Evolutionary conservation across 108 stramenopile species (phyloP).

Genomic region (Tribonema minus): DNA sequence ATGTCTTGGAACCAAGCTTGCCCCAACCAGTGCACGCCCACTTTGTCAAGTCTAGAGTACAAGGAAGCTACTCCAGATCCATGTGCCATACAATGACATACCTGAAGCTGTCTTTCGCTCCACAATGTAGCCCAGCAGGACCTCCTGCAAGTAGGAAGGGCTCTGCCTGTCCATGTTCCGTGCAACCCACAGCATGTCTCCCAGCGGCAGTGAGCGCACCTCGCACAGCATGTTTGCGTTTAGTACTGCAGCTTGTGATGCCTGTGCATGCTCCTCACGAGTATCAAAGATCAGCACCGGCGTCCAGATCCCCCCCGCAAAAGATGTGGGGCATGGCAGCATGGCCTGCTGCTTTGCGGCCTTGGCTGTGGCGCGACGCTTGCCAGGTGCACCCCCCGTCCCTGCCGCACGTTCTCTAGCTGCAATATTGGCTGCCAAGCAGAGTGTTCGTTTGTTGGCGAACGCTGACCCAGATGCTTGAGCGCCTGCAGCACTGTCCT

Average conservation of each 20-base stretch:
- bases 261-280: neutral
- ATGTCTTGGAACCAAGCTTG: no score
- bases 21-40: no score
- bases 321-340: neutral
- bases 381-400: neutral
- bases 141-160: no score
- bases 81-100: no score
- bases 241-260: constrained; percentile 7
- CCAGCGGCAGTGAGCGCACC: constrained; percentile 8
- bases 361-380: neutral
- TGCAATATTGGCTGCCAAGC: neutral
- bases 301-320: constrained; percentile 1
- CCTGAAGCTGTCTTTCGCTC: constrained; percentile 24
- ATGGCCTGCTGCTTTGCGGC: constrained; percentile 1
- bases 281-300: constrained; percentile 11
- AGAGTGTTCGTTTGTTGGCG: neutral
- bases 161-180: neutral
- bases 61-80: no score
- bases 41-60: no score
- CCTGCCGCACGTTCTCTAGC: neutral
- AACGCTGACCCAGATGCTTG: neutral
- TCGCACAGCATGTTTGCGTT: constrained; percentile 5
- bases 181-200: constrained; percentile 27
- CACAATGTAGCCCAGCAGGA: constrained; percentile 28
- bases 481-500: neutral